Evolutionary conservation across 768 basidiomycete genomes (phyloP).

Genomic region (Hericium rajendrae): DNA sequence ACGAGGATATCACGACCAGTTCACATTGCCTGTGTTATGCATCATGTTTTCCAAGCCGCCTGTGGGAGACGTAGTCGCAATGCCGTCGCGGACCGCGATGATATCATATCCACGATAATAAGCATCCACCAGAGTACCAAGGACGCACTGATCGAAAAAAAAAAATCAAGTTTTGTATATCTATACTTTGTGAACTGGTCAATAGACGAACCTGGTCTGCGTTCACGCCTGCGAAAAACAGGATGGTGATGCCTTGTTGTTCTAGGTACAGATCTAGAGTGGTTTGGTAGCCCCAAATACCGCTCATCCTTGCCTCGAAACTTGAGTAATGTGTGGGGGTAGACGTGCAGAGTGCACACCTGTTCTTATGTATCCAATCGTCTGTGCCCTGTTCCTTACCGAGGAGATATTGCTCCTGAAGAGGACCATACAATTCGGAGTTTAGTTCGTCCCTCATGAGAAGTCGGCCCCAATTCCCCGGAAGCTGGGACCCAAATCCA

Average conservation of each 20-base stretch:
- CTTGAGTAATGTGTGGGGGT: not conserved
- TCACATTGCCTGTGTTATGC: conserved; percentile 46
- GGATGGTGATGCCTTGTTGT: conserved; percentile 51
- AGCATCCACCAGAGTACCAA: conserved; percentile 53
- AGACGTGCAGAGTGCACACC: conserved; percentile 25
- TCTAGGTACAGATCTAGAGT: conserved; percentile 52
- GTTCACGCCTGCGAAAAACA: conserved; percentile 59
- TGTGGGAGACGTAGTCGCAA: conserved; percentile 52
- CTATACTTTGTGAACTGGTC: not conserved
- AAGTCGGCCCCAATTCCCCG: conserved; percentile 43
- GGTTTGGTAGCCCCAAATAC: conserved; percentile 55
- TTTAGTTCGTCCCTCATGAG: conserved; percentile 51
- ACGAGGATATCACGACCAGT: conserved; percentile 13
- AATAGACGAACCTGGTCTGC: conserved; percentile 44
- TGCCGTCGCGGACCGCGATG: conserved; percentile 45
- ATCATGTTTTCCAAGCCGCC: conserved; percentile 49
- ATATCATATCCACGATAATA: conserved; percentile 60
- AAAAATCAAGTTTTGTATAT: not conserved
- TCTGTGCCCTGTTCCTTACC: conserved; percentile 49
- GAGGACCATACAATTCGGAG: conserved; percentile 52
- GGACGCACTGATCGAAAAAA: conserved; percentile 39
- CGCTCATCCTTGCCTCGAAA: conserved; percentile 41
- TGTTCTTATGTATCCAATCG: conserved; percentile 66
- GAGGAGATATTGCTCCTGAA: conserved; percentile 44
- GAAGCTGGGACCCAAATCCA: conserved; percentile 43